Evolutionary conservation across 1,139 yeast species (phyloP), one percentile per base, ranked within the genome.

Genomic region (Suhomyces choctaworum): DNA sequence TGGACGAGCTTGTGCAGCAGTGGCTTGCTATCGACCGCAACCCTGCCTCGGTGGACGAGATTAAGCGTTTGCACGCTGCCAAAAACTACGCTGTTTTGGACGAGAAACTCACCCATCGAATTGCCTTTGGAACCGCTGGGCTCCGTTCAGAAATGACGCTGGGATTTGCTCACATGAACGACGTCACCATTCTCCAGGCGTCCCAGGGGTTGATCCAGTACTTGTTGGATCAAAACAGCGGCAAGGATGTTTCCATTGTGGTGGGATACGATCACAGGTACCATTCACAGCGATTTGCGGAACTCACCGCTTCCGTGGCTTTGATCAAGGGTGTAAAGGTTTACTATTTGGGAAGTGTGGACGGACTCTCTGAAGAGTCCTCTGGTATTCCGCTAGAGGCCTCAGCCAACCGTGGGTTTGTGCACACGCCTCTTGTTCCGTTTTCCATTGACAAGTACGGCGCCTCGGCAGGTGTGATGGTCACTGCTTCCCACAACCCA

Each of bases 401-500:
- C 3, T 42, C 31, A 6, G 62, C 62, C 5, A 26, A 28, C 10
- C 39, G 45, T 22, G 46, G 53, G n/a, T 60, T 64, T 36, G 89
- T 83, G 7, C 96, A 89, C 46, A 92, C 98, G 0, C 98, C 98
- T 1, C 60, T 88, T 57, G 97, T 92, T 1, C 97, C 98, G 1
- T 90, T 85, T 60, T 80, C 86, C 0, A 82, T 92, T 19, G 87
- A 84, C 46, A 54, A 66, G 25, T 70, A 65, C 39, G 48, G 62
- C 0, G 89, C 96, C 0, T 66, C 81, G 0, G 88, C 82, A 33
- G 98, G 97, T 22, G 85, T 92, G 2, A 92, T 92, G 97, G 79
- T 92, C 51, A 94, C 98, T 2, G 98, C 98, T 0, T 87, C 96
- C 1, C 98, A 92, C 59, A 92, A 92, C 52, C 97, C 97, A 0